Evolutionary conservation across 768 basidiomycete genomes (phyloP), one percentile per base, ranked within the genome.

Genomic region (Neoboletus magnificus): DNA sequence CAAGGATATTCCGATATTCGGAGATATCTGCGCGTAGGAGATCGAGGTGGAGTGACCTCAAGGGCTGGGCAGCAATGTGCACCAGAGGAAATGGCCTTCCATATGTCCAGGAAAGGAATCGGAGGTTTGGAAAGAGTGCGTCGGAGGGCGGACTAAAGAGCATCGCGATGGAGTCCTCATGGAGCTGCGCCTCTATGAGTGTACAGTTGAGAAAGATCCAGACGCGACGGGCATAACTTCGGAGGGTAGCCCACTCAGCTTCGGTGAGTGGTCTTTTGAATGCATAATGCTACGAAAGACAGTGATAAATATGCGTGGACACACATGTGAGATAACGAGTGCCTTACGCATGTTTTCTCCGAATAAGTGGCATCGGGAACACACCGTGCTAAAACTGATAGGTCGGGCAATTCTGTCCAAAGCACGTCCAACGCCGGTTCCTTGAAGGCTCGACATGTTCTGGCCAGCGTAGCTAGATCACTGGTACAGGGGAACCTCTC

Each of bases 371-470:
- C 44, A 15, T 56, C n/a, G 10, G 54, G 59, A 33, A 52, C 29
- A 49, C 43, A 49, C 1, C 32, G 30, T 16, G 33, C 50, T 2
- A 52, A 16, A 16, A 27, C 6, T 0, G 46, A 52, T n/a, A 32
- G 5, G 29, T 44, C 29, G 22, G 41, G 37, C 5, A 60, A 29
- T 23, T 52, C 58, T n/a, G 52, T 48, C 53, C 50, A 60, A 25
- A 56, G 39, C 15, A 61, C 33, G 6, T 56, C 54, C 43, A 61
- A 20, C 9, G 57, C 50, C 12, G 47, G 50, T n/a, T 61, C 59
- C 20, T n/a, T n/a, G n/a, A n/a, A n/a, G n/a, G n/a, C n/a, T n/a
- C n/a, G n/a, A n/a, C n/a, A n/a, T n/a, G n/a, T 61, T 22, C 43
- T 45, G 10, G 54, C 50, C 16, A 60, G 35, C 52, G 22, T 30